Conservation (phyloP, 371 early-diverging fungal genomes). For the Racocetra persica region DNA sequence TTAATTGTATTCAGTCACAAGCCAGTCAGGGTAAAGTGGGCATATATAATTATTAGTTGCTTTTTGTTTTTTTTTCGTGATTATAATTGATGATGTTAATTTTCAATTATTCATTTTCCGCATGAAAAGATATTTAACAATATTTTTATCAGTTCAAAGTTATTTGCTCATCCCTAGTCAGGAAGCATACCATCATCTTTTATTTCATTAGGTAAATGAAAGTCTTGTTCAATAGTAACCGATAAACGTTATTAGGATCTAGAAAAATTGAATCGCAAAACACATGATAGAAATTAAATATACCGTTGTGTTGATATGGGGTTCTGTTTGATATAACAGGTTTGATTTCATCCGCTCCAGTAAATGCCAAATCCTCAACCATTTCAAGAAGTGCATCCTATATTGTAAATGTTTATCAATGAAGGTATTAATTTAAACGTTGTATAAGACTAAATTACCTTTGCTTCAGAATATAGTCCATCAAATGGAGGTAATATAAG, state of each 20-base stretch:
- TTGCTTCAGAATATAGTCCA: slow-evolving; percentile 49
- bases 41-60: slow-evolving; percentile 11
- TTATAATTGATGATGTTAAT: neutral
- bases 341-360: slow-evolving; percentile 57
- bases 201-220: slow-evolving; percentile 52
- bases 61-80: neutral
- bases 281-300: neutral
- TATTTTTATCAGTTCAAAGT: no score
- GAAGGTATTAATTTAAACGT: neutral
- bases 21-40: slow-evolving; percentile 55
- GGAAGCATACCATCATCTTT: slow-evolving; percentile 49
- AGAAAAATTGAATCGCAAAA: slow-evolving; percentile 30
- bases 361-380: slow-evolving; percentile 57
- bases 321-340: slow-evolving; percentile 60
- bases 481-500: slow-evolving; percentile 55
- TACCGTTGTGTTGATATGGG: slow-evolving; percentile 68
- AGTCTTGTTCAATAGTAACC: slow-evolving; percentile 46
- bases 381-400: slow-evolving; percentile 58
- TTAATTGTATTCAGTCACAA: slow-evolving; percentile 52
- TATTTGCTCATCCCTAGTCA: no score
- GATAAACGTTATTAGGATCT: slow-evolving; percentile 35
- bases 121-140: slow-evolving; percentile 50
- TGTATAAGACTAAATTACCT: slow-evolving; percentile 47
- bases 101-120: neutral
- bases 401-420: neutral